Conservation (phyloP, 495 filamentous ascomycete species). For the Penicillium taxi region DNA sequence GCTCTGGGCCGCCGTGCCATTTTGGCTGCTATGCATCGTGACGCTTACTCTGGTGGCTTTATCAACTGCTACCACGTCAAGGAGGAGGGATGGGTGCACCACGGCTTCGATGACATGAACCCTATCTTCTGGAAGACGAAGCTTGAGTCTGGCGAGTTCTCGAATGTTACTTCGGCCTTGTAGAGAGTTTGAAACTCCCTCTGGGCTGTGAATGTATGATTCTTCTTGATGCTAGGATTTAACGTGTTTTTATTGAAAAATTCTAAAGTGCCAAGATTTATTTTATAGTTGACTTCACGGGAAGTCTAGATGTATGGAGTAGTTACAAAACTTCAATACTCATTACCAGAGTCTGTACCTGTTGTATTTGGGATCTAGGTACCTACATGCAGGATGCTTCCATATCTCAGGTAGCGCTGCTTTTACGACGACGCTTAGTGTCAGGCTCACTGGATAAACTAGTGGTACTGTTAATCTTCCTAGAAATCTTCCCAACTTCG, state of each 20-base stretch:
- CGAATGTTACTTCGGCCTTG: conserved; percentile 83
- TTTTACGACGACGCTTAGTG: no score
- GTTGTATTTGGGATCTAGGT: no score
- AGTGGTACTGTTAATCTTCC: no score
- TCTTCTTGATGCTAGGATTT: conserved; percentile 15
- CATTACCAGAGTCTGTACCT: no score
- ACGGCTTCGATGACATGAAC: conserved; percentile 92
- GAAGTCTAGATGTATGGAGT: not conserved
- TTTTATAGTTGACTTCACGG: no score
- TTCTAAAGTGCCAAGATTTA: no score
- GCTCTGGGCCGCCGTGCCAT: conserved; percentile 86
- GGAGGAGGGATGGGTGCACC: conserved; percentile 96
- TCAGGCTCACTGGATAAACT: no score
- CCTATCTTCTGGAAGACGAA: conserved; percentile 99
- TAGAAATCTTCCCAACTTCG: no score
- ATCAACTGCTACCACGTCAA: conserved; percentile 99
- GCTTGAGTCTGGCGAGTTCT: conserved; percentile 95
- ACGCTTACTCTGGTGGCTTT: conserved; percentile 95
- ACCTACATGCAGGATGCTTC: no score
- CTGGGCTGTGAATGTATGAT: conserved; percentile 16
- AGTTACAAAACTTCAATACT: no score
- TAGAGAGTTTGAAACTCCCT: conserved; percentile 13
- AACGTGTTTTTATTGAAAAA: conserved; percentile 6
- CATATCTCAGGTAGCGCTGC: no score
- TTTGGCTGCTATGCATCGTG: conserved; percentile 92